Base-by-base conservation (phyloP, 129 eudicot genomes). In the Ambrosia trifida region DNA sequence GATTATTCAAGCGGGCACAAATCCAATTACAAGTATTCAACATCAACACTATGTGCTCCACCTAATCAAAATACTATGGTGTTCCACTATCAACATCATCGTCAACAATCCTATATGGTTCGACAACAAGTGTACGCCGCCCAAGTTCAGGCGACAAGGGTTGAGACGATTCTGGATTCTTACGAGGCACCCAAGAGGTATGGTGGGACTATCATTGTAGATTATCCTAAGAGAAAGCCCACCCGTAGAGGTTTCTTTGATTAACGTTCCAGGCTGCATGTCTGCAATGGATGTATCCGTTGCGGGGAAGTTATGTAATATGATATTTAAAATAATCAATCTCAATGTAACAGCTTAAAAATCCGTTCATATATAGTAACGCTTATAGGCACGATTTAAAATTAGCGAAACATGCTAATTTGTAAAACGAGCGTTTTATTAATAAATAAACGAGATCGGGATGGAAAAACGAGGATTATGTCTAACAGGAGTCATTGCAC, bases 181-280 rank as follows among this genome's bases (percentile, higher is more conserved):
- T 62, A 68, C 17, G 79, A 84, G 84, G 86, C 74, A 9, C 81
- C 78, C 18, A 59, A 64, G 64, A 18, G 9, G 31, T 73, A 54
- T 16, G 80, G 83, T 57, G 86, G 89, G 38, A 69, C 56, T 13
- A 47, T 82, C 49, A 47, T 81, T 68, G 76, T 63, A 65, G 84
- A 85, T 33, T 73, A 72, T 30, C n/a, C 72, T 0, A 68, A 82
- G 66, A 71, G 72, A 59, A 75, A 67, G 24, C 52, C 76, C 2
- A 28, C 64, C 7, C 74, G 76, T 51, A 11, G 16, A 67, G 81
- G 71, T 43, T 77, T 74, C 64, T 74, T 50, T 65, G 65, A 35
- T 35, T 10, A 30, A 62, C 14, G 17, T 9, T 33, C 14, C 32
- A 14, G 0, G 30, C 12, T 1, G 35, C 16, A 14, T 58, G 41